Conservation (phyloP, 768 basidiomycete genomes). For the Lactarius evosmus region DNA sequence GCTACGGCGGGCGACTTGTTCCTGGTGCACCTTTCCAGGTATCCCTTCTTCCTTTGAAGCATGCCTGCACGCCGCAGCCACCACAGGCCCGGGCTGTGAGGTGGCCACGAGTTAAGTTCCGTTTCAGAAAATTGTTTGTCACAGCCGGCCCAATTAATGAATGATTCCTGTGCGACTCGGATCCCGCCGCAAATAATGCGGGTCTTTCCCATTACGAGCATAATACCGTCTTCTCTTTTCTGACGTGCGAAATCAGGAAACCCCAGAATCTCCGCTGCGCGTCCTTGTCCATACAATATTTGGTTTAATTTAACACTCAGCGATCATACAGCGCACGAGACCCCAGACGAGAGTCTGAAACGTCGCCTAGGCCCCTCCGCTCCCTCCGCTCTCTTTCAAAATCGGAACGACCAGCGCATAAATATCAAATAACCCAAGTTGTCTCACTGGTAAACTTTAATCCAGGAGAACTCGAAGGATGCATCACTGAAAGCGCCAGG, state of each 20-base stretch:
- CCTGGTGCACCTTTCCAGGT: background rate
- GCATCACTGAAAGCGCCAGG: constrained; percentile 20
- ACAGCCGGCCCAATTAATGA: constrained; percentile 4
- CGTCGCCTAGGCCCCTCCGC: background rate
- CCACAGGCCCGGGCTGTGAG: background rate
- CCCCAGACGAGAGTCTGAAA: background rate
- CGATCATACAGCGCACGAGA: constrained; percentile 3
- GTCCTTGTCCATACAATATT: background rate
- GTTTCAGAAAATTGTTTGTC: constrained; percentile 1
- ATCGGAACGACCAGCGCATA: background rate
- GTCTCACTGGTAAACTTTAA: constrained; percentile 22
- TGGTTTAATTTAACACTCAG: constrained; percentile 8
- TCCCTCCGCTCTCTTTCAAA: background rate
- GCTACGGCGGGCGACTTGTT: background rate
- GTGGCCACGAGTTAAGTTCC: constrained; percentile 5
- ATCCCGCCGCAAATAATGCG: background rate
- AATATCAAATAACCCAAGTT: background rate
- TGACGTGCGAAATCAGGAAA: constrained; percentile 7
- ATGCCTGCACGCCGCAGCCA: background rate
- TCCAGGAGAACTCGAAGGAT: constrained; percentile 24
- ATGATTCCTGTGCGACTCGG: constrained; percentile 9
- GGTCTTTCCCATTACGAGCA: constrained; percentile 1
- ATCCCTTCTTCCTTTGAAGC: background rate
- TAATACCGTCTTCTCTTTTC: background rate
- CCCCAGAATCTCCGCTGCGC: background rate